Percentiles rank a stretch among this genome's conserved stretches.
Conservation (phyloP, 106 monocot species). For the Amphibolis antarctica region DNA sequence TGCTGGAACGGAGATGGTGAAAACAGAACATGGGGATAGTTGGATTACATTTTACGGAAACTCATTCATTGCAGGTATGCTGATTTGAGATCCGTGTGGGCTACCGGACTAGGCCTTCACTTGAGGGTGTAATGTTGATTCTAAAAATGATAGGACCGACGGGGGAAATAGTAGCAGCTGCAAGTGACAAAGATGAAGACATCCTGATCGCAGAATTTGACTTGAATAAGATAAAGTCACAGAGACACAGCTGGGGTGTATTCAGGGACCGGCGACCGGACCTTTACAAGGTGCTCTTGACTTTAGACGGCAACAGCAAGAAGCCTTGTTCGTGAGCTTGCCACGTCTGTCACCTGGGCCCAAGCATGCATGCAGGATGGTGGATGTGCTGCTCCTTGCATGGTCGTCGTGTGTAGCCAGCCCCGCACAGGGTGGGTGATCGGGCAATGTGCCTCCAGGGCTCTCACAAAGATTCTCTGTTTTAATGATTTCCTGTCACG, state of each 20-base stretch:
- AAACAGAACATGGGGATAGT: slow-evolving; percentile 85
- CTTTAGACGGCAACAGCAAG: slow-evolving; percentile 46
- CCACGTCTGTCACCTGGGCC: no score
- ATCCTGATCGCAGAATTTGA: slow-evolving; percentile 63
- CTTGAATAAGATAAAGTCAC: slow-evolving; percentile 61
- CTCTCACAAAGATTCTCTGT: no score
- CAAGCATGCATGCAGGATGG: no score
- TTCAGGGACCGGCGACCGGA: slow-evolving; percentile 87
- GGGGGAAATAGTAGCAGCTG: slow-evolving; percentile 65
- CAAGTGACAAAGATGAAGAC: slow-evolving; percentile 83
- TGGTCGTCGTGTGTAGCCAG: no score
- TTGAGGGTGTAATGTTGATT: neutral
- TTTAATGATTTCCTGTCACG: no score
- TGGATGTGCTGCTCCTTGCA: no score
- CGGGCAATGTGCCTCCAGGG: no score
- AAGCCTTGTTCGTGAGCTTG: slow-evolving; percentile 4
- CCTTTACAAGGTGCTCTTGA: slow-evolving; percentile 59
- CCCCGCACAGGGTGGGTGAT: no score
- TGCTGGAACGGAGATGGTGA: slow-evolving; percentile 73
- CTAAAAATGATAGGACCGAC: slow-evolving; percentile 48
- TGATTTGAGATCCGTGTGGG: neutral
- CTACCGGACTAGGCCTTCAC: neutral
- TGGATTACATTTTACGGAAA: slow-evolving; percentile 80
- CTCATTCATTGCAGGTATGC: slow-evolving; percentile 64
- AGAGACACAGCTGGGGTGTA: slow-evolving; percentile 80